These are phyloP conservation scores for Pichia scutulata DNA, from an alignment of 805 yeast genomes.

Conservation along the genomic window DNA sequence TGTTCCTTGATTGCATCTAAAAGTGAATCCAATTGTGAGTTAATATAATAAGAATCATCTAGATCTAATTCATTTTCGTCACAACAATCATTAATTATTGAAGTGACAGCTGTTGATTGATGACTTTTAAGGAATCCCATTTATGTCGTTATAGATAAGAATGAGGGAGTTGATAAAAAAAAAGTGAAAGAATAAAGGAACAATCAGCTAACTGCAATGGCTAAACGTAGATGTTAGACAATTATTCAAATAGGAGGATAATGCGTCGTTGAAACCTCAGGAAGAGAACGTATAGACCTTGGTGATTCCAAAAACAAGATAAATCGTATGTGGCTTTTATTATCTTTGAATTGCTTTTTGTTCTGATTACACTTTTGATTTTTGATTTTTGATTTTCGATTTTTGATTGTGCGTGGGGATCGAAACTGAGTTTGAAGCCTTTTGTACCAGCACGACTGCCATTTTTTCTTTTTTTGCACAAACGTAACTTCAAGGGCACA, in stretches of 20 bases:
- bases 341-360: neutral
- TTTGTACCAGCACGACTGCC: no score
- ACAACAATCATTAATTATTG: constrained; percentile 47
- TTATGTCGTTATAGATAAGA: neutral
- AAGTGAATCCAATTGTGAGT: constrained; percentile 46
- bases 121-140: constrained; percentile 55
- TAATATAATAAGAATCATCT: constrained; percentile 33
- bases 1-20: constrained; percentile 43
- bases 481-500: no score
- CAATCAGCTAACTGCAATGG: neutral
- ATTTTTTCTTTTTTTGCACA: no score
- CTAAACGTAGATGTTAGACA: no score
- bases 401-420: neutral
- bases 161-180: neutral
- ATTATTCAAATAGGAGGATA: no score
- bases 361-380: neutral
- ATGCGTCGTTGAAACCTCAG: no score
- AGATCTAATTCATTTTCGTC: constrained; percentile 32
- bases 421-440: neutral
- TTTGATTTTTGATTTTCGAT: neutral
- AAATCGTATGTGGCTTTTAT: neutral
- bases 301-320: neutral
- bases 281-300: neutral
- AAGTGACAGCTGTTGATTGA: constrained; percentile 64
- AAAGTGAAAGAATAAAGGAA: neutral